Evolutionary conservation across 176 grass and related monocot species (phyloP), one percentile per base, ranked within the genome.

Genomic region (Alloteropsis semialata): DNA sequence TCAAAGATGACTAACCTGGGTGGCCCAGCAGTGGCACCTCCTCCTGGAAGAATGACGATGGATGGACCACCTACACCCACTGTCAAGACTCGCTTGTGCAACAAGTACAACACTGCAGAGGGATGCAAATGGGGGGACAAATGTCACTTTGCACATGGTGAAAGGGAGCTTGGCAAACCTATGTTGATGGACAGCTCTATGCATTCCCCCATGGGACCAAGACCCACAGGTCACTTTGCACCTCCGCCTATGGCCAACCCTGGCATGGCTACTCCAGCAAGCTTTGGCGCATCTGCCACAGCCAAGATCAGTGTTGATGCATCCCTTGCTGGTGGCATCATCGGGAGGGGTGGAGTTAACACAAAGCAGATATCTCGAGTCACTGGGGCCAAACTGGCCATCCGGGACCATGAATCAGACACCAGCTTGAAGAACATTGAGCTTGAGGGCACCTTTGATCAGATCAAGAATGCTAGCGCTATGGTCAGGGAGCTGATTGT

Each of bases 381-480:
- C 37, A 90, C 88, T 1, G 90, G 92, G 3, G 87, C 76, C 68
- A 98, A 91, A 83, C 79, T 98, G 43, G 84, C 82, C 2, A 98
- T 98, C 61, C 69, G 79, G 25, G 92, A 98, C 62, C 90, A 98
- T 2, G 92, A 95, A 75, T 88, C 92, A 21, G 84, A 98, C 22
- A 22, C 84, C 21, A 91, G 33, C 64, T 72, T 98, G 81, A 98
- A 88, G 70, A 98, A 98, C 73, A 93, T 98, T 64, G 90, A 93
- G 74, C 85, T 95, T n/a, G 90, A 91, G 82, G 92, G 95, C 30
- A 88, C 90, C 11, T 98, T 98, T 76, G 90, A 94, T 88, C 95
- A 94, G 75, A 94, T 98, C 82, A 94, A 94, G 30, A 72, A 94
- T 56, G 95, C 95, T 27, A 94, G 86, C 24, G 69, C 78, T 10